Base-by-base conservation (phyloP, 1,284 basidiomycete species). In the Trichosporon sp. region DNA sequence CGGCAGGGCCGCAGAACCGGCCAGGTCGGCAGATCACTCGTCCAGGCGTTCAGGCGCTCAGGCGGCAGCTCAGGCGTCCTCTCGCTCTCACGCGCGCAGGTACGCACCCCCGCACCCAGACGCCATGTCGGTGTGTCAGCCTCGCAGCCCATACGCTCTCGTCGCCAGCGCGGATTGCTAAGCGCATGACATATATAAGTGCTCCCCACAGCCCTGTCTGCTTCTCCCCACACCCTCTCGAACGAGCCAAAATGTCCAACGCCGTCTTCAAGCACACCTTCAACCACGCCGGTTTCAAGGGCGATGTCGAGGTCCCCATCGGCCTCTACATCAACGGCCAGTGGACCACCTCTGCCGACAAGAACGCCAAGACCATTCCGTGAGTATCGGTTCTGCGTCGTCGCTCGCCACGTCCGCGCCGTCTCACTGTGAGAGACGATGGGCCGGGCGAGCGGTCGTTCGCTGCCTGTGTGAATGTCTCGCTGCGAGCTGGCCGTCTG, bases 261-360 rank as follows among this genome's bases (percentile, higher is more conserved):
- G 76, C 78, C 60, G 73, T 80, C 42, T 87, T 86, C 84, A 81
- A 80, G 29, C 82, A 92, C 86, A 83, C 88, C 63, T 91, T 91
- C 82, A 81, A 91, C 75, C 85, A 87, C 74, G 77, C 84, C 74
- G 78, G 75, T 44, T 92, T 85, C 88, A 91, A 91, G 84, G 91
- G 91, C 69, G 87, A 88, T 73, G 86, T 88, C 62, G 86, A 86
- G 66, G 87, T 92, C 83, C 85, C 80, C 66, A 89, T 90, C 31
- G 92, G 92, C 62, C 83, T 95, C 73, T 95, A 88, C 86, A 93
- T 96, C 84, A 86, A 89, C 83, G 91, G 91, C 81, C 83, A 95
- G 84, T 95, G 89, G 80, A 85, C 88, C 51, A 88, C 89, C 72
- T 91, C 90, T n/a, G 84, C 85, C n/a, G 87, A 89, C 69, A 83